Conservation (phyloP, 2,329 filamentous ascomycete species). For the Aspergillus vadensis region DNA sequence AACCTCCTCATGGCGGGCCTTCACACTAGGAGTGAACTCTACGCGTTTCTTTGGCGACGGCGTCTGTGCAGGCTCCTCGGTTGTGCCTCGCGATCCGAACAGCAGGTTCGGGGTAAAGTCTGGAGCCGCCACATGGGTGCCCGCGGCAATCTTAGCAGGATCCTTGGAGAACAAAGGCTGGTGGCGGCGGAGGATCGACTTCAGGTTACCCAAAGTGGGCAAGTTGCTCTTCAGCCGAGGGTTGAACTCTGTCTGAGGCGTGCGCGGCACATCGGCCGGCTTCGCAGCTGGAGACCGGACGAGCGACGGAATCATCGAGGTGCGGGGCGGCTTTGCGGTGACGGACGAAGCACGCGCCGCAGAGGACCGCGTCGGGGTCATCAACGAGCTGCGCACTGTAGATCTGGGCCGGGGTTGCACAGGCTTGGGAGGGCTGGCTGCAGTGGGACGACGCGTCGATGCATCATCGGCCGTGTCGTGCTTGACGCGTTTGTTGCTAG, state of each 20-base stretch:
- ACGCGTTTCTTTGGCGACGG: conserved; percentile 77
- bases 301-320: conserved; percentile 58
- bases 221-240: conserved; percentile 45
- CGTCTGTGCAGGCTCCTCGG: conserved; percentile 54
- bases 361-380: conserved; percentile 79
- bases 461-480: conserved; percentile 68
- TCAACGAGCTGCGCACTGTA: conserved; percentile 57
- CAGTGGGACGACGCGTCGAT: conserved; percentile 57
- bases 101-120: conserved; percentile 54
- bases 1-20: conserved; percentile 40
- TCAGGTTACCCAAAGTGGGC: conserved; percentile 57
- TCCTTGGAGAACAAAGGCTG: conserved; percentile 62
- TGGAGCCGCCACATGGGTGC: conserved; percentile 53
- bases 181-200: conserved; percentile 65
- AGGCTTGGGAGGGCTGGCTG: conserved; percentile 22
- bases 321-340: conserved; percentile 54
- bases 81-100: conserved; percentile 38
- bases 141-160: conserved; percentile 60
- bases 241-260: conserved; percentile 52
- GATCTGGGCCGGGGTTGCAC: conserved; percentile 44
- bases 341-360: conserved; percentile 59
- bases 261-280: conserved; percentile 47
- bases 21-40: conserved; percentile 73
- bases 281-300: conserved; percentile 56
- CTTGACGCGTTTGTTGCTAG: conserved; percentile 70